Conservation (phyloP, 257 asterid species). For the Anisodus acutangulus region DNA sequence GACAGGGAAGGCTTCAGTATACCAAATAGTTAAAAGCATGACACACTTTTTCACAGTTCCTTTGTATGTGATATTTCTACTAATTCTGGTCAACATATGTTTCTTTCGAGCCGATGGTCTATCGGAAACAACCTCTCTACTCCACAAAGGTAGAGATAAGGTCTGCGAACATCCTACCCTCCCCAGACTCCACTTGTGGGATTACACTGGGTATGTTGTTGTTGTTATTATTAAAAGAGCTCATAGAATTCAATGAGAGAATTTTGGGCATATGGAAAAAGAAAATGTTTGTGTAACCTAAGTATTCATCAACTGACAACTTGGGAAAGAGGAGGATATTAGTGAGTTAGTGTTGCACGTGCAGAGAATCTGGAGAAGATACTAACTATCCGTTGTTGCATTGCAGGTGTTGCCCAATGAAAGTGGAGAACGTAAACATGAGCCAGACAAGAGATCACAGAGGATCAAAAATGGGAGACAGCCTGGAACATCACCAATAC, state of each 20-base stretch:
- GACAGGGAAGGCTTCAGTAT: conserved; percentile 3
- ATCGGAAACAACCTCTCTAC: too few species aligned
- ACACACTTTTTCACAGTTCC: neutral
- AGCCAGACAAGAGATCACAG: neutral
- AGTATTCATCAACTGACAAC: neutral
- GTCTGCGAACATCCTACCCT: too few species aligned
- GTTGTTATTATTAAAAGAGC: neutral
- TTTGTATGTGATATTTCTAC: conserved; percentile 10
- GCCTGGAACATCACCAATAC: conserved; percentile 14
- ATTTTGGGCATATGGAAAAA: conserved; percentile 15
- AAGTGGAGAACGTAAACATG: neutral
- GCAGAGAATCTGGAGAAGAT: neutral
- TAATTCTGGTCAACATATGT: neutral
- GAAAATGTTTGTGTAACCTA: neutral
- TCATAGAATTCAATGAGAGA: neutral
- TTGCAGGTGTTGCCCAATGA: neutral
- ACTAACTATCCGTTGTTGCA: too few species aligned
- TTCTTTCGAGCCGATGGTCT: too few species aligned
- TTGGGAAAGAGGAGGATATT: neutral
- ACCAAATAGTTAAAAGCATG: neutral
- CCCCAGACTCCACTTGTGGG: too few species aligned
- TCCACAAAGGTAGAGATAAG: too few species aligned
- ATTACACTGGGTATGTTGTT: too few species aligned
- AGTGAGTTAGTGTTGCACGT: neutral
- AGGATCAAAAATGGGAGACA: conserved; percentile 18